Base-by-base conservation (phyloP, 495 filamentous ascomycete species). In the Cercophora newfieldiana region DNA sequence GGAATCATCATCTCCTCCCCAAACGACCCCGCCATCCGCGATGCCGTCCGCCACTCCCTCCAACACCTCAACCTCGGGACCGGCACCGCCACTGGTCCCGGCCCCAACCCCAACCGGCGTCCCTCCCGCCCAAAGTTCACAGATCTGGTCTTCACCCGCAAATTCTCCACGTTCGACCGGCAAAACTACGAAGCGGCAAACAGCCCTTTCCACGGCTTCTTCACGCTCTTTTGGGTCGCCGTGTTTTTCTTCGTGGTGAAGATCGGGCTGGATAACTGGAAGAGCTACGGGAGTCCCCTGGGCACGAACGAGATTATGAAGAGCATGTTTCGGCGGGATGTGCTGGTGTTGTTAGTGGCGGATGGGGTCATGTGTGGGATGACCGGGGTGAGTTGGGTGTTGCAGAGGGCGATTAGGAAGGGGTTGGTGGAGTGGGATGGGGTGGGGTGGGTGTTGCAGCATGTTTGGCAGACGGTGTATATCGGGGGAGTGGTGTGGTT, bases 181-280 rank as follows among this genome's bases (percentile, higher is more conserved):
- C 86, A 87, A 65, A 90, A 90, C 75, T 79, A 81, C 6, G 73
- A 74, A 1, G 81, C 80, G 14, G 78, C 80, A 14, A 81, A 85
- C 18, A 87, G 83, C 25, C 84, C 86, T 8, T 92, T 91, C 66
- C 85, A 90, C 69, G 90, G 90, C 30, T 92, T 93, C 75, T 92
- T 90, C 67, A 89, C 87, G 1, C 82, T 93, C 5, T 91, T 92
- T 75, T 93, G 90, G 84, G 81, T 93, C 55, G 81, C 81, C 3
- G 85, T 90, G 65, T 80, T 80, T 24, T 72, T 91, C 56, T 78
- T 89, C 68, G 79, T 90, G 29, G 64, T 91, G 48, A 85, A 86
- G 71, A 79, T 89, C 31, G 86, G 80, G 7, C 86, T 85, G 59
- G 84, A 87, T 37, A 92, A 91, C 71, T 92, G 83, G 77, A 79